A percentile compares a stretch with the other conserved stretches of the same genome.
These are phyloP conservation scores for Penicillium riverlandense DNA, from an alignment of 495 filamentous ascomycete species.

Conservation along the genomic window DNA sequence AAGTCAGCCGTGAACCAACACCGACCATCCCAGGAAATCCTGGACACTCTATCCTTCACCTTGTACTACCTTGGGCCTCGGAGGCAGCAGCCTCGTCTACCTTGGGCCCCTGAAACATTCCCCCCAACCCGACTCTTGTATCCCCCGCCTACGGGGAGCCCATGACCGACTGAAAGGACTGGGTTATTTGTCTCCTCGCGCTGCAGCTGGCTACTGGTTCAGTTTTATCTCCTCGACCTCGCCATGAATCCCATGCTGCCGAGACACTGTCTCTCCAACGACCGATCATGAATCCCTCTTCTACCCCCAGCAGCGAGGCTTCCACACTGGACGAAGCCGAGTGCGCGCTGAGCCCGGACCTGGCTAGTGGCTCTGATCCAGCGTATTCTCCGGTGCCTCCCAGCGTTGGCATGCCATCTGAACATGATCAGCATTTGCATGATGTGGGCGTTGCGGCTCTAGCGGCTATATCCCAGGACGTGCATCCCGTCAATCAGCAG, in stretches of 20 bases:
- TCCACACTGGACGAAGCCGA: conserved; percentile 3
- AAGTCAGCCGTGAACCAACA: no score
- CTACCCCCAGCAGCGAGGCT: conserved; percentile 1
- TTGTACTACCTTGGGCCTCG: no score
- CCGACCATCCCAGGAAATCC: no score
- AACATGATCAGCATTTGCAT: conserved; percentile 15
- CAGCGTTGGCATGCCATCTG: conserved; percentile 4
- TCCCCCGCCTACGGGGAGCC: no score
- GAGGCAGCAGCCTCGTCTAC: no score
- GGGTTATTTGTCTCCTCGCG: no score
- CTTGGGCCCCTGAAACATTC: no score
- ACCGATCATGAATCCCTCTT: conserved; percentile 14
- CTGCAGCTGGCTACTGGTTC: no score
- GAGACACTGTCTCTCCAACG: conserved; percentile 4
- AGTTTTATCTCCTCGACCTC: not conserved
- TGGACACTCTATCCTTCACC: not conserved
- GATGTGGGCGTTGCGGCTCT: conserved; percentile 26
- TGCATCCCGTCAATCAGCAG: conserved; percentile 12
- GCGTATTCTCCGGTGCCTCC: not conserved
- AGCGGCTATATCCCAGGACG: conserved; percentile 28
- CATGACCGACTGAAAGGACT: no score
- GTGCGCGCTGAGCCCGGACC: conserved; percentile 4
- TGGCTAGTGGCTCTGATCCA: not conserved
- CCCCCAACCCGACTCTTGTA: no score
- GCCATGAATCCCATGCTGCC: conserved; percentile 20